Evolutionary conservation across 352 stramenopile species (phyloP).

Genomic region (Pythium utonaiense): DNA sequence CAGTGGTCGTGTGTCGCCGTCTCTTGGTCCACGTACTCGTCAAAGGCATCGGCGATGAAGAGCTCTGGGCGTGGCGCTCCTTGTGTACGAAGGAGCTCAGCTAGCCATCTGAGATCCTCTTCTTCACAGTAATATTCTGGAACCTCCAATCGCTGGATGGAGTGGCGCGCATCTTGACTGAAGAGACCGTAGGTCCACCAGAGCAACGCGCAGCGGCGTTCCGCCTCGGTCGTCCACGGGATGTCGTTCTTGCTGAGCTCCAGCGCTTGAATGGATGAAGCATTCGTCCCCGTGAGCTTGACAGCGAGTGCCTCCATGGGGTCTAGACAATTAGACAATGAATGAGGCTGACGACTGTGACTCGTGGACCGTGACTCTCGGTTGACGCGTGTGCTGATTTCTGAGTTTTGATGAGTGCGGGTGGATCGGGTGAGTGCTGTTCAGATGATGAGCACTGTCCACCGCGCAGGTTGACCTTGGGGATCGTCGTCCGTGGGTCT

Average conservation of each 20-base stretch:
- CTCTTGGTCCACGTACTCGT: background rate
- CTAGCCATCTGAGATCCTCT: background rate
- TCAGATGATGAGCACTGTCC: too few species aligned
- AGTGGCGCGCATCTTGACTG: constrained; percentile 1
- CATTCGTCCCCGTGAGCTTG: background rate
- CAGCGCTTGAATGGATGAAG: background rate
- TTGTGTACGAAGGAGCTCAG: background rate
- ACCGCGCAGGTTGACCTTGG: too few species aligned
- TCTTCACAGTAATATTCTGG: background rate
- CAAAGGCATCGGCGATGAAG: background rate
- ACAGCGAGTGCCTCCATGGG: background rate
- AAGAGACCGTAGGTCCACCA: constrained; percentile 5
- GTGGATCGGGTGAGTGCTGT: too few species aligned
- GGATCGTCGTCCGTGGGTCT: too few species aligned
- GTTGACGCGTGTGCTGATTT: too few species aligned
- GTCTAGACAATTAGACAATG: too few species aligned
- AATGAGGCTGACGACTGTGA: too few species aligned
- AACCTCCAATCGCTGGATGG: background rate
- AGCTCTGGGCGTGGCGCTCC: background rate
- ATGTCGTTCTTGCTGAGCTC: background rate
- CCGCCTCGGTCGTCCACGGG: background rate
- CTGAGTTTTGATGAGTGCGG: too few species aligned
- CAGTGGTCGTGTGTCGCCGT: background rate
- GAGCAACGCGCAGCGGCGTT: background rate
- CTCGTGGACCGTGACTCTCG: too few species aligned